Conservation (phyloP, 116 monocot genomes). For the Thalassia testudinum region DNA sequence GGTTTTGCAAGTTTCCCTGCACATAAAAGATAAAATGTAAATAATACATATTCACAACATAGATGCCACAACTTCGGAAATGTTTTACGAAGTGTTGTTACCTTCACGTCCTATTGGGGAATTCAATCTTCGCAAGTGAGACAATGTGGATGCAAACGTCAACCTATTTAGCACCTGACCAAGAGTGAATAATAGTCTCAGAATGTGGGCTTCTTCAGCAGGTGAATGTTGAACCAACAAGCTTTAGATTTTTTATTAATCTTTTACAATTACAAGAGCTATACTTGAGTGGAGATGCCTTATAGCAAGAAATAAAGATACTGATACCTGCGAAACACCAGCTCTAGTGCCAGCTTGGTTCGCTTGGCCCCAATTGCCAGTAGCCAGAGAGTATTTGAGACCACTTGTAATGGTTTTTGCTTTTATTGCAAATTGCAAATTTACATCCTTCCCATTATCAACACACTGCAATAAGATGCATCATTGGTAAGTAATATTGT, state of each 20-base stretch:
- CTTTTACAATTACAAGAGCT: not conserved
- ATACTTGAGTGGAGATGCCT: too few relatives aligned
- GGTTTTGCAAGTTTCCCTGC: constrained; percentile 97
- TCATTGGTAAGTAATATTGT: too few relatives aligned
- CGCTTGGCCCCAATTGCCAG: constrained; percentile 99
- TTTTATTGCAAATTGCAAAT: constrained; percentile 96
- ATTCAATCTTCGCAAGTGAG: constrained; percentile 90
- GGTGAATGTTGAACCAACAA: too few relatives aligned
- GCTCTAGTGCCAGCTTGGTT: constrained; percentile 99
- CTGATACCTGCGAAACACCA: constrained; percentile 94
- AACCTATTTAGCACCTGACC: constrained; percentile 87
- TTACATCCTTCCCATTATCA: constrained; percentile 98
- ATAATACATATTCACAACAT: not conserved
- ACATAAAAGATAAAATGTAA: not conserved
- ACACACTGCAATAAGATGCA: constrained; percentile 48
- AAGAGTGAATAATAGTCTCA: too few relatives aligned
- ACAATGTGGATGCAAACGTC: constrained; percentile 95
- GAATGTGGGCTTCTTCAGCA: too few relatives aligned
- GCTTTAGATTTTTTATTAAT: too few relatives aligned
- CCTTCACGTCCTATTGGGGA: constrained; percentile 99
- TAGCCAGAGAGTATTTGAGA: constrained; percentile 95
- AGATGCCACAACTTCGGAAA: too few relatives aligned
- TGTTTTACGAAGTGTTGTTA: too few relatives aligned
- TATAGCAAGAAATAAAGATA: too few relatives aligned
- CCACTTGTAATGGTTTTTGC: constrained; percentile 99